Evolutionary conservation across 2,329 filamentous ascomycete species (phyloP), one percentile per base, ranked within the genome.

Genomic region (Madurella mycetomatis): DNA sequence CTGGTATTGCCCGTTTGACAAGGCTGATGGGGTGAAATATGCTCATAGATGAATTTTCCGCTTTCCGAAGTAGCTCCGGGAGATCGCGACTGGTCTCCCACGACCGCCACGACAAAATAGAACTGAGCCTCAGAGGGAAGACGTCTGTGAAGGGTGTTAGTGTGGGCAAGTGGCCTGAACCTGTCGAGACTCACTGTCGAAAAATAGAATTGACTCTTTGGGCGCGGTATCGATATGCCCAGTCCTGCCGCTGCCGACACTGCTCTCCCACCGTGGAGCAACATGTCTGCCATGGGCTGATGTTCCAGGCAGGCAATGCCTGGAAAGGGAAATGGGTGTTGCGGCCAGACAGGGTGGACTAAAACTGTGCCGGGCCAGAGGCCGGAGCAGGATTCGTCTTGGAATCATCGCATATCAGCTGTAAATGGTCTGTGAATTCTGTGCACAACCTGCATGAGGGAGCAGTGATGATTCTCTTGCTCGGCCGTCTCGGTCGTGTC

Each of bases 161-260:
- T 42, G 11, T 4, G 34, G 12, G 11, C n/a, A 58, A 52, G 11
- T 13, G 16, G 39, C 37, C 9, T 47, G 16, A 40, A 15, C 42
- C 51, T 37, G 9, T 5, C 49, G 30, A 31, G 37, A 66, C 83
- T 67, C 72, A 92, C 88, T 95, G 68, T 95, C 91, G 65, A 97
- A 86, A 73, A 95, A 99, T 7, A 96, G 71, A 44, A 97, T 85
- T 0, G 87, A 86, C 73, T 97, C 90, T 62, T 92, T 87, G 1
- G 85, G 73, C 2, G 77, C 79, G 11, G 88, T 80, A n/a, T 80
- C 76, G 62, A 97, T 96, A 65, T 96, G 91, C 0, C 94, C 92
- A 9, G 83, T 83, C 59, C 87, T 84, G 63, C 87, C 79, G 60
- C 83, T 82, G 49, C 80, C 82, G 62, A 87, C 78, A 60, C 83